A percentile compares a stretch with the other conserved stretches of the same genome.
These are phyloP conservation scores for Coemansia sp. DNA, from an alignment of 192 early-diverging fungal species.

Conservation along the genomic window DNA sequence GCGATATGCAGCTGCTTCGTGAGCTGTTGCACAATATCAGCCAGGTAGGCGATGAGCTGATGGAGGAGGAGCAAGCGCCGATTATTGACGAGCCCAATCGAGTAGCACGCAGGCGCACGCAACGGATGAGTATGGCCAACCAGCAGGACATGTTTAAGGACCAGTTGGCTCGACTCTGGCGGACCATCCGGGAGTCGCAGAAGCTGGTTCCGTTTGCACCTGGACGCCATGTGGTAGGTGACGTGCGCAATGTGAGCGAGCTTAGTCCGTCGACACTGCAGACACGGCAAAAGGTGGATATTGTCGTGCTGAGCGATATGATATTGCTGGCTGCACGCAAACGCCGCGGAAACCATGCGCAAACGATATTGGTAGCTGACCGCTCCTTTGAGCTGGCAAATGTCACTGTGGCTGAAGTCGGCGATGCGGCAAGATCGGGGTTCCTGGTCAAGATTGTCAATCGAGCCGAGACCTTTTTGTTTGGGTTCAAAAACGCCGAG, in stretches of 20 bases:
- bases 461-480: slow-evolving; percentile 80
- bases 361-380: slow-evolving; percentile 75
- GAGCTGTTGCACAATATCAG: slow-evolving; percentile 61
- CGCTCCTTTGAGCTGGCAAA: slow-evolving; percentile 75
- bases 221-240: slow-evolving; percentile 70
- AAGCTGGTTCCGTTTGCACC: slow-evolving; percentile 67
- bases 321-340: slow-evolving; percentile 77
- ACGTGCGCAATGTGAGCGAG: slow-evolving; percentile 71
- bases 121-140: slow-evolving; percentile 55
- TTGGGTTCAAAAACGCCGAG: slow-evolving; percentile 40
- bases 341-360: slow-evolving; percentile 66
- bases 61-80: slow-evolving; percentile 34
- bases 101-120: slow-evolving; percentile 34
- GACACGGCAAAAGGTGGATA: slow-evolving; percentile 70
- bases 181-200: slow-evolving; percentile 53
- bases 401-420: slow-evolving; percentile 79
- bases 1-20: slow-evolving; percentile 64
- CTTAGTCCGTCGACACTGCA: slow-evolving; percentile 74
- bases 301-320: slow-evolving; percentile 83
- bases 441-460: slow-evolving; percentile 83
- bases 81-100: slow-evolving; percentile 20
- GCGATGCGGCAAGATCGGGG: slow-evolving; percentile 71
- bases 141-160: slow-evolving; percentile 54
- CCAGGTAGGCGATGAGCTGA: slow-evolving; percentile 57
- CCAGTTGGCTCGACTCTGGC: slow-evolving; percentile 51